Base-by-base conservation (phyloP, 768 basidiomycete genomes). In the Auricularia sp. region DNA sequence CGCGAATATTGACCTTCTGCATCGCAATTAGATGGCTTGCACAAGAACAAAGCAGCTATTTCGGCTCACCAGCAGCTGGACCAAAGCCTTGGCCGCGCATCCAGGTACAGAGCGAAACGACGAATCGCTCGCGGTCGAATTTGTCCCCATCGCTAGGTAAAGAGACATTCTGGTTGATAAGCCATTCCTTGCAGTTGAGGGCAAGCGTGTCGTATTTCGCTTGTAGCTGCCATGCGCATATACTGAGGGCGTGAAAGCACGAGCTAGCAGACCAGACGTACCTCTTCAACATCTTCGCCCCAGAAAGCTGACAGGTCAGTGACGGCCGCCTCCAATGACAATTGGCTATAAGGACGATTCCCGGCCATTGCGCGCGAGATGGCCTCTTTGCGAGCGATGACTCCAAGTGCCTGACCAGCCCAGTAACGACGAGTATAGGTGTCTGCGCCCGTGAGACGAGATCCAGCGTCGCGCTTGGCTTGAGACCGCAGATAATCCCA, bases 231-330 rank as follows among this genome's bases (percentile, higher is more conserved):
- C 29, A 8, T 4, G 34, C 56, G 56, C 56, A 33, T 29, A 59
- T 18, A 59, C 18, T 33, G 56, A 59, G 47, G 11, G 18, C 18
- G 6, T 12, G 47, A 5, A 21, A 6, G 47, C 21, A 51, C 6
- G 21, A 6, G 21, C 5, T 10, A 51, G 47, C 47, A 18, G 14
- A 23, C 4, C 11, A 29, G 14, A 68, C 77, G 64, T 62, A 82
- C 85, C 71, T 79, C 74, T 54, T 73, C 70, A 1, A 78, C 75
- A 2, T 80, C 75, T 35, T 73, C 72, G 47, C 80, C 80, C 68
- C 80, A 82, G 69, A 84, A 84, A 8, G 79, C 78, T 3, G 85
- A 85, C 23, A 85, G 68, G 6, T 76, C 77, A n/a, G 77, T 75
- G 53, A 85, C 75, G 16, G 80, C 78, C 29, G 74, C 73, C 66